Conservation (phyloP, 306 rosid species). For the Gillenia trifoliata region DNA sequence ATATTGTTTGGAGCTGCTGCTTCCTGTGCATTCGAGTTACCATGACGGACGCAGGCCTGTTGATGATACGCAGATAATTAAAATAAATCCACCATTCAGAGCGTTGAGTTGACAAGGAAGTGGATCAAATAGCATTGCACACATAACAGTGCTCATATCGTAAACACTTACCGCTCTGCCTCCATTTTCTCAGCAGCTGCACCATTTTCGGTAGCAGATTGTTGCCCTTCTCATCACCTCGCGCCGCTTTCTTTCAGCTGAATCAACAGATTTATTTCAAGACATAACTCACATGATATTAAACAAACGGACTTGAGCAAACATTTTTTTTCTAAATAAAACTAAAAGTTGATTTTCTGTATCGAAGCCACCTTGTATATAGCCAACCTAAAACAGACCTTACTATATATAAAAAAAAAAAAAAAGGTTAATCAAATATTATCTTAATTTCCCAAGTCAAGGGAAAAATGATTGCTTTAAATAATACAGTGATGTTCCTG, state of each 20-base stretch:
- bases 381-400: not conserved
- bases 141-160: not conserved
- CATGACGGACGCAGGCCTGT: constrained; percentile 72
- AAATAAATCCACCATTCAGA: not conserved
- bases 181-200: constrained; percentile 65
- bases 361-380: not conserved
- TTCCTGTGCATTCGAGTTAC: constrained; percentile 57
- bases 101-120: not conserved
- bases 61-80: constrained; percentile 5
- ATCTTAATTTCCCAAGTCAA: not conserved
- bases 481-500: not conserved
- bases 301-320: not conserved
- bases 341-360: not conserved
- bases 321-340: not conserved
- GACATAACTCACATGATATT: not conserved
- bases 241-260: constrained; percentile 87
- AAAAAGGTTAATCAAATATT: not conserved
- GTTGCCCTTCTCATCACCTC: constrained; percentile 64
- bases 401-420: too few species aligned
- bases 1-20: constrained; percentile 77
- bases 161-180: constrained; percentile 58
- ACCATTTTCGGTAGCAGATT: constrained; percentile 56
- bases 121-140: not conserved
- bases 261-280: constrained; percentile 18
- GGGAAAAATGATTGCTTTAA: not conserved